These are phyloP conservation scores for Speleostelium caveatum DNA, from an alignment of 78 protist species.

Conservation along the genomic window DNA sequence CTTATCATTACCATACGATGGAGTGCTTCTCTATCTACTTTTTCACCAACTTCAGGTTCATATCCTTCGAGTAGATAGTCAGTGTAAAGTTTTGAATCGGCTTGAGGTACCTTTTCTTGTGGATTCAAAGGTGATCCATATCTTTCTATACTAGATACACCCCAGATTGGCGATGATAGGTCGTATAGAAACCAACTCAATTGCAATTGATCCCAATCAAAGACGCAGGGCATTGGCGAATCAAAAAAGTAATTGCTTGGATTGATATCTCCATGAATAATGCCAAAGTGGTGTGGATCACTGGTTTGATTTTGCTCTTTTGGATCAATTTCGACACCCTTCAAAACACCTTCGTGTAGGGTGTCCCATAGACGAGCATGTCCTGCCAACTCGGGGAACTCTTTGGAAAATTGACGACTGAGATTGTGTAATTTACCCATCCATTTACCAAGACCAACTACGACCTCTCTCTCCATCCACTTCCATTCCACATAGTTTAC, in stretches of 20 bases:
- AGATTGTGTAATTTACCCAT: constrained; percentile 69
- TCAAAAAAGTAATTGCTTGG: constrained; percentile 71
- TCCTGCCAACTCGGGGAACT: neutral
- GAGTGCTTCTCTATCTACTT: constrained; percentile 49
- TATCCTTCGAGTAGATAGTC: constrained; percentile 64
- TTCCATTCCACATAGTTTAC: constrained; percentile 55
- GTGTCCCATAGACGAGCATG: constrained; percentile 62
- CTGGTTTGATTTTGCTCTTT: neutral
- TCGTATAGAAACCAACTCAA: constrained; percentile 65
- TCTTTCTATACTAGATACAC: constrained; percentile 20
- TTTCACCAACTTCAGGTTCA: constrained; percentile 41
- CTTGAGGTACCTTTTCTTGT: constrained; percentile 47
- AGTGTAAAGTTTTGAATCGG: constrained; percentile 13
- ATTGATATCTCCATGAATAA: constrained; percentile 86
- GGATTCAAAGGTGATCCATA: constrained; percentile 16
- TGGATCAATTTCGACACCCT: constrained; percentile 13
- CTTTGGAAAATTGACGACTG: constrained; percentile 1
- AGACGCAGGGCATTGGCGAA: constrained; percentile 12
- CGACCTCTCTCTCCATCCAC: constrained; percentile 57
- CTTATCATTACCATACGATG: constrained; percentile 75
- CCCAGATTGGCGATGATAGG: constrained; percentile 75
- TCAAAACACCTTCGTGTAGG: constrained; percentile 58
- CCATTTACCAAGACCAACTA: constrained; percentile 74
- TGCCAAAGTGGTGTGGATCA: constrained; percentile 32
- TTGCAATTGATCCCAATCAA: constrained; percentile 86